These are phyloP conservation scores for Globisporangium uncinulatum DNA, from an alignment of 352 stramenopile genomes.

Conservation along the genomic window DNA sequence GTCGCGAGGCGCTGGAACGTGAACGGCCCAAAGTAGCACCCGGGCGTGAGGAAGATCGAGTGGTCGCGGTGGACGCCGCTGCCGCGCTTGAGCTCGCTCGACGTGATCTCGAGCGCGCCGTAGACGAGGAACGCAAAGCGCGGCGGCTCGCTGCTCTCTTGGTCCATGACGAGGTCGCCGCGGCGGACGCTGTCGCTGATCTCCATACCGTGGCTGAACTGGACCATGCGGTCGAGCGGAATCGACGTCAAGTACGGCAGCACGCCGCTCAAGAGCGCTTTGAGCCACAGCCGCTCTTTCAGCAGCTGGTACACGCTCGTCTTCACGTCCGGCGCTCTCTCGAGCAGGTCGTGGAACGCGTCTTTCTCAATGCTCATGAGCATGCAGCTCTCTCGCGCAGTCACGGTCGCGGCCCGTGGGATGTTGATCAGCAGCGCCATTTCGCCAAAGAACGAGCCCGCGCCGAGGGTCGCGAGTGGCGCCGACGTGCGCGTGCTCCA, in stretches of 20 bases:
- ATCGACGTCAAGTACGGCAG: conserved; percentile 63
- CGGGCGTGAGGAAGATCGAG: conserved; percentile 56
- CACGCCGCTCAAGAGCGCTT: conserved; percentile 69
- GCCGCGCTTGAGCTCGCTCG: conserved; percentile 18
- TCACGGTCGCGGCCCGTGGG: conserved; percentile 63
- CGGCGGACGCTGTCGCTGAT: conserved; percentile 65
- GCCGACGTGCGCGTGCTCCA: conserved; percentile 40
- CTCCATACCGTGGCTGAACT: conserved; percentile 50
- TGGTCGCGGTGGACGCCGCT: conserved; percentile 27
- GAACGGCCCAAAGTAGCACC: conserved; percentile 69
- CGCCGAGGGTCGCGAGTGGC: conserved; percentile 51
- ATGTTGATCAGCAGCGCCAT: conserved; percentile 82
- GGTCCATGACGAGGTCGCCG: conserved; percentile 47
- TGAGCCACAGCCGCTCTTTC: conserved; percentile 63
- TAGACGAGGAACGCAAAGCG: conserved; percentile 67
- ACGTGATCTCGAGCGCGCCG: conserved; percentile 59
- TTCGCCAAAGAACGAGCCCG: conserved; percentile 75
- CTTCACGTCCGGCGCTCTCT: conserved; percentile 49
- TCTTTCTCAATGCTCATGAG: conserved; percentile 79
- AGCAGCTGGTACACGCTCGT: conserved; percentile 46
- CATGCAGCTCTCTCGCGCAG: conserved; percentile 62
- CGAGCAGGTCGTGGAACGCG: conserved; percentile 56
- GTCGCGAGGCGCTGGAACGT: conserved; percentile 63
- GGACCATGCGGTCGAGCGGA: conserved; percentile 40
- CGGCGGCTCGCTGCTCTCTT: conserved; percentile 23